These are phyloP conservation scores for Ophiostoma himal-ulmi DNA, from an alignment of 2,329 filamentous ascomycete genomes.

Conservation along the genomic window DNA sequence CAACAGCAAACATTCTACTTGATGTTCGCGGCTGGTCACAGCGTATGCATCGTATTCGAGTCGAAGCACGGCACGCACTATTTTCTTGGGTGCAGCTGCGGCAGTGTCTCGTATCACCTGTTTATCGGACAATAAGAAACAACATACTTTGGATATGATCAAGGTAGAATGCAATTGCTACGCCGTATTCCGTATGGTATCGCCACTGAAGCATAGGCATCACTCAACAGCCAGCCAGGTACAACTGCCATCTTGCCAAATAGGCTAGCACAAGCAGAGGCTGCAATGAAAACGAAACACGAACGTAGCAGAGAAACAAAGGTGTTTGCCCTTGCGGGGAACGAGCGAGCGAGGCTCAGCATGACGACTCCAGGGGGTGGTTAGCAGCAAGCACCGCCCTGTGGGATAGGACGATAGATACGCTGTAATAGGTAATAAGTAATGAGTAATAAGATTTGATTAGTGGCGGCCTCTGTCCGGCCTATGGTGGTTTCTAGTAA, in stretches of 20 bases:
- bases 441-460: background rate
- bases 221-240: background rate
- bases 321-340: background rate
- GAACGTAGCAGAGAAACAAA: background rate
- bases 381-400: background rate
- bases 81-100: background rate
- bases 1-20: too few relatives aligned
- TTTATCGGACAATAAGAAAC: too few relatives aligned
- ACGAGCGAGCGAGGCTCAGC: background rate
- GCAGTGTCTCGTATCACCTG: background rate
- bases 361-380: constrained; percentile 5
- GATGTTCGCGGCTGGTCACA: too few relatives aligned
- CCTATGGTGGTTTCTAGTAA: too few relatives aligned
- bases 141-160: too few relatives aligned
- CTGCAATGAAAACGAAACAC: background rate
- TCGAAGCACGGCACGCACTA: background rate
- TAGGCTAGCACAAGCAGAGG: background rate
- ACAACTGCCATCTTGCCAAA: background rate
- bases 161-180: background rate
- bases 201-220: background rate
- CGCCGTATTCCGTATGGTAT: constrained; percentile 1
- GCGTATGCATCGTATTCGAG: background rate
- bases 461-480: background rate
- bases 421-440: background rate
- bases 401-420: background rate